Evolutionary conservation across 2,329 filamentous ascomycete genomes (phyloP), one percentile per base, ranked within the genome.

Genomic region (Gnomoniopsis sp.): DNA sequence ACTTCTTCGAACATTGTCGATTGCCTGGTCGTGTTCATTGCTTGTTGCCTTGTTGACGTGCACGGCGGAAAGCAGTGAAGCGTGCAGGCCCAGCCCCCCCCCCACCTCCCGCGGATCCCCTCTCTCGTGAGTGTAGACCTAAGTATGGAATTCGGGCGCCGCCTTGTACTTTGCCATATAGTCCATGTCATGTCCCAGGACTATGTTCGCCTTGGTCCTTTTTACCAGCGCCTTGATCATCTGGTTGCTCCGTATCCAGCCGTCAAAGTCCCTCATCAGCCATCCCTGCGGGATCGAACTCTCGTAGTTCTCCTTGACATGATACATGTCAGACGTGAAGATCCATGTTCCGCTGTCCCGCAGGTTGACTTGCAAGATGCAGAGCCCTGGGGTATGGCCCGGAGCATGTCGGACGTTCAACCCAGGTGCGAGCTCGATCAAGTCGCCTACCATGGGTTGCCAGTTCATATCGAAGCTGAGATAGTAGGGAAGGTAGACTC

Each of bases 271-370:
- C 53, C 70, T 64, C 48, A 69, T 68, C 3, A 71, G 60, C 71
- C 71, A 71, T 7, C 70, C 70, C 50, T 73, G 70, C 6, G 70
- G 70, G 46, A 49, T 33, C 33, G 62, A 66, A 53, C 63, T 66
- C 61, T 60, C 49, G 55, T 60, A 66, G 55, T 72, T 67, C 48
- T 70, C 67, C 50, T 66, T 66, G 15, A 72, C 68, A 57, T 71
- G 69, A 34, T 64, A 72, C 38, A 71, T 69, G 54, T 71, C 70
- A 56, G 66, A 69, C 48, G 68, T 71, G 55, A 70, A 71, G 59
- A 72, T 65, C 49, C 71, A 71, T 3, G 69, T 70, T 1, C 69
- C 71, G 12, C 59, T 66, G 19, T 72, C 65, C 2, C 47, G 62
- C 34, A 72, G 64, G 55, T 71, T 72, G 26, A 71, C 52, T 55